phyloP scores from a whole-genome alignment of 805 yeast genomes.

The Candida pseudoglaebosa region DNA sequence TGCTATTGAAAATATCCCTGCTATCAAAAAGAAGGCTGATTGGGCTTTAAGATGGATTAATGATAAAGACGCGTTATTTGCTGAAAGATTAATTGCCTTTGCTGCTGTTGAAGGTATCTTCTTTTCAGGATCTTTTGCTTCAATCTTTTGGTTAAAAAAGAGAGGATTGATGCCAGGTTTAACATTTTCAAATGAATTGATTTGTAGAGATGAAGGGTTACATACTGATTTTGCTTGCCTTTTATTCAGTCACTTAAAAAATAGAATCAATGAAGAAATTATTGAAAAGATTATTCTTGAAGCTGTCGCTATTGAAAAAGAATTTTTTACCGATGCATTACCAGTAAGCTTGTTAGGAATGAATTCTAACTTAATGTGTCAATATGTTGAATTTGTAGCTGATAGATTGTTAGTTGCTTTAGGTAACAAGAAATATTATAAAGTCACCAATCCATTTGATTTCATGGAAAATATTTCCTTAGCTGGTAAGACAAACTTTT shows the following conservation, averaged over 20 bases:
- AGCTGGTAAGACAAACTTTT: slow-evolving; percentile 98
- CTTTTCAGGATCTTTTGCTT: slow-evolving; percentile 97
- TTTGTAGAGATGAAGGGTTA: slow-evolving; percentile 97
- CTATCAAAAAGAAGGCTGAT: slow-evolving; percentile 94
- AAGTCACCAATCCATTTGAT: slow-evolving; percentile 91
- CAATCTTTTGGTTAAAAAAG: slow-evolving; percentile 98
- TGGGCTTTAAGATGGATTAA: slow-evolving; percentile 99
- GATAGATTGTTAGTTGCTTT: slow-evolving; percentile 89
- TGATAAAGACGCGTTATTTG: slow-evolving; percentile 84
- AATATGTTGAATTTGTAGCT: slow-evolving; percentile 96
- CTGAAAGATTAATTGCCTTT: slow-evolving; percentile 94
- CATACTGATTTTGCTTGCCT: slow-evolving; percentile 98
- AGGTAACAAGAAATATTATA: slow-evolving; percentile 86
- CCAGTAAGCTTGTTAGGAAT: slow-evolving; percentile 92
- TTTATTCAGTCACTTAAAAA: slow-evolving; percentile 85
- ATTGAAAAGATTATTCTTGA: slow-evolving; percentile 87
- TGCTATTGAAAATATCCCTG: slow-evolving; percentile 94
- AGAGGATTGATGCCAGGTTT: slow-evolving; percentile 99
- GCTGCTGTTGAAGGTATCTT: slow-evolving; percentile 99
- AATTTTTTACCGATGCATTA: slow-evolving; percentile 90
- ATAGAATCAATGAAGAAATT: slow-evolving; percentile 77
- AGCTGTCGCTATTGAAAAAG: slow-evolving; percentile 93
- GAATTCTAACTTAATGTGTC: slow-evolving; percentile 93
- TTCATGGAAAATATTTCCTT: slow-evolving; percentile 98
- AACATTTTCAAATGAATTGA: slow-evolving; percentile 95